These are phyloP conservation scores for Inga oerstediana DNA, from an alignment of 306 rosid species.

Conservation along the genomic window DNA sequence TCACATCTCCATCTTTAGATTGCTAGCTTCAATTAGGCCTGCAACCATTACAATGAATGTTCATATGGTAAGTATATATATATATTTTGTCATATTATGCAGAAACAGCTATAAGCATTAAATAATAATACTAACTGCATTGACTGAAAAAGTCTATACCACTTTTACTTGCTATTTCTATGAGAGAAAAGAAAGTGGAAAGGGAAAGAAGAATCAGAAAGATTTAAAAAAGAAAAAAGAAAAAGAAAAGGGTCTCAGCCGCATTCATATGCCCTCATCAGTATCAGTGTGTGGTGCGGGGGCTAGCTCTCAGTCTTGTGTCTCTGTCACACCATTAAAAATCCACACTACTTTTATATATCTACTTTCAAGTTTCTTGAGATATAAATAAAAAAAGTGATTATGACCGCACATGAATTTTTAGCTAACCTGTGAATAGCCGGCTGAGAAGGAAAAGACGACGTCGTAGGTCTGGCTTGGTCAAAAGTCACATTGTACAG, in stretches of 20 bases:
- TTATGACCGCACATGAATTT: slow-evolving; percentile 29
- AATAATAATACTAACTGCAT: not conserved
- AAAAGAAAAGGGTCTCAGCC: slow-evolving; percentile 11
- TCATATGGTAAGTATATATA: not conserved
- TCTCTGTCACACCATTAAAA: slow-evolving; percentile 35
- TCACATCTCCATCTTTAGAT: slow-evolving; percentile 82
- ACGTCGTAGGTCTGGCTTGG: slow-evolving; percentile 49
- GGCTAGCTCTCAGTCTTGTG: slow-evolving; percentile 1
- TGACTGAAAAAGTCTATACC: not conserved
- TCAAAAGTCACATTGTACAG: slow-evolving; percentile 52
- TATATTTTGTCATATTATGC: not conserved
- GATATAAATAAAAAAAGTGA: slow-evolving; percentile 10
- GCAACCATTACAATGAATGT: slow-evolving; percentile 8
- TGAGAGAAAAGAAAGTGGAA: not conserved
- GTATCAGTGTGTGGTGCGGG: slow-evolving; percentile 30
- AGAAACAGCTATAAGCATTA: not conserved
- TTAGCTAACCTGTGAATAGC: slow-evolving; percentile 70
- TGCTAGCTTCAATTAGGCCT: slow-evolving; percentile 68
- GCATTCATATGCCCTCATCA: slow-evolving; percentile 36
- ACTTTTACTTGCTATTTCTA: not conserved
- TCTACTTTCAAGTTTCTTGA: slow-evolving; percentile 30
- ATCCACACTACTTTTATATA: slow-evolving; percentile 26
- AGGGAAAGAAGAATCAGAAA: not conserved
- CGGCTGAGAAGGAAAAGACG: slow-evolving; percentile 61
- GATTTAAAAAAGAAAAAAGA: not conserved